Percentiles rank a stretch among this genome's conserved stretches.
These are phyloP conservation scores for Acrocalymma vagum DNA, from an alignment of 2,329 filamentous ascomycete genomes.

Conservation along the genomic window DNA sequence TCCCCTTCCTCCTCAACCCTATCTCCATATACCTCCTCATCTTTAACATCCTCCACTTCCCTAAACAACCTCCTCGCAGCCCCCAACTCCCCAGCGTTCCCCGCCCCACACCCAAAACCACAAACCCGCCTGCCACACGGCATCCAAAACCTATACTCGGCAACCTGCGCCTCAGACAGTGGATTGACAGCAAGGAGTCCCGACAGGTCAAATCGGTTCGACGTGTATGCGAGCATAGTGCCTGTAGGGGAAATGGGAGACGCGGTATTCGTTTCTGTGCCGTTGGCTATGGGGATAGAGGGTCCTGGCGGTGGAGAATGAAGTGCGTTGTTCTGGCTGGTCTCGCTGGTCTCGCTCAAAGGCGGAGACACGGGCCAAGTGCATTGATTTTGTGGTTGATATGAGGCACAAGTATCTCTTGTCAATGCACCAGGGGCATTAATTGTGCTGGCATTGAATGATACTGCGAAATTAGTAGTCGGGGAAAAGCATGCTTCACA, in stretches of 20 bases:
- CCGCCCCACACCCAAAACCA: conserved; percentile 41
- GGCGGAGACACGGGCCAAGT: neutral
- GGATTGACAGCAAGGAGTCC: conserved; percentile 40
- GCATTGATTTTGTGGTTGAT: conserved; percentile 4
- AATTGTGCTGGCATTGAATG: conserved; percentile 6
- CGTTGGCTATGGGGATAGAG: conserved; percentile 39
- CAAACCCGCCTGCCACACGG: conserved; percentile 39
- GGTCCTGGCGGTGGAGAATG: conserved; percentile 3
- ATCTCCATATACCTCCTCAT: conserved; percentile 10
- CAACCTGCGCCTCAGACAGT: conserved; percentile 41
- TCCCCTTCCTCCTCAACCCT: conserved; percentile 3
- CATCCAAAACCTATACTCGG: conserved; percentile 47
- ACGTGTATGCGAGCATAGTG: conserved; percentile 40
- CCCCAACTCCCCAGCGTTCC: conserved; percentile 32
- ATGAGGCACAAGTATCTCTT: too few relatives aligned
- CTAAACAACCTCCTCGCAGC: conserved; percentile 43
- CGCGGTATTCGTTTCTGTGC: conserved; percentile 27
- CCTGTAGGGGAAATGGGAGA: conserved; percentile 36
- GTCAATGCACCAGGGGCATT: too few relatives aligned
- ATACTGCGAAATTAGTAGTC: neutral
- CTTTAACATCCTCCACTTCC: conserved; percentile 25
- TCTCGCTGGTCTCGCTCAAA: too few relatives aligned
- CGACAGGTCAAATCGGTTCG: conserved; percentile 33
- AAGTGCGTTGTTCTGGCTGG: too few relatives aligned
- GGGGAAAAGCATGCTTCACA: conserved; percentile 7